phyloP scores from a whole-genome alignment of 2,329 filamentous ascomycete species.

The Fonsecaea nubica region DNA sequence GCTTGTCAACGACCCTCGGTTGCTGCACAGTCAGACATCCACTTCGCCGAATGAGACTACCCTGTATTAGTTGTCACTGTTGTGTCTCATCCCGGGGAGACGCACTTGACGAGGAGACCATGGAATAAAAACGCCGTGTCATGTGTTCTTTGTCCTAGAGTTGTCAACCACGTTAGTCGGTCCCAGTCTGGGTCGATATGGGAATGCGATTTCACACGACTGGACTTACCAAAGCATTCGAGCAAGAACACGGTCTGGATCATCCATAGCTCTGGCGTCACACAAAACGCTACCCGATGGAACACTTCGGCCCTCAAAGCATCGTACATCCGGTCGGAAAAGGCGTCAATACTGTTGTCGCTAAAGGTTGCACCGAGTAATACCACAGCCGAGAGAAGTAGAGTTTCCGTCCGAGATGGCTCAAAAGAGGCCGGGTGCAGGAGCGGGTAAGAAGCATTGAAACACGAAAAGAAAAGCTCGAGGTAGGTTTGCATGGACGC shows the following conservation, averaged over 20 bases:
- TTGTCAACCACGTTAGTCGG: not conserved
- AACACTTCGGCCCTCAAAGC: slow-evolving; percentile 65
- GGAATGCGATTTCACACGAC: not conserved
- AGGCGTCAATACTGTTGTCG: slow-evolving; percentile 63
- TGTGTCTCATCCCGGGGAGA: not conserved
- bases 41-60: slow-evolving; percentile 57
- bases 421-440: slow-evolving; percentile 66
- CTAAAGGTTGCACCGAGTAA: slow-evolving; percentile 67
- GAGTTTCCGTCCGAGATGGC: slow-evolving; percentile 56
- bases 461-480: slow-evolving; percentile 66
- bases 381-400: slow-evolving; percentile 62
- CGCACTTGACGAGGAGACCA: slow-evolving; percentile 59
- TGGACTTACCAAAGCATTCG: slow-evolving; percentile 67
- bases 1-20: slow-evolving; percentile 43
- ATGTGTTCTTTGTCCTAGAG: slow-evolving; percentile 65
- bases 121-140: slow-evolving; percentile 68
- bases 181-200: slow-evolving; percentile 51
- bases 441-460: slow-evolving; percentile 67
- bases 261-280: slow-evolving; percentile 66
- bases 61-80: not conserved
- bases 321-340: slow-evolving; percentile 68
- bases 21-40: slow-evolving; percentile 55
- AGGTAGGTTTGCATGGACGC: slow-evolving; percentile 62
- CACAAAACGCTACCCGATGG: slow-evolving; percentile 62
- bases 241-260: slow-evolving; percentile 67